Conservation (phyloP, 305 asterid genomes). For the Plantago rigida region DNA sequence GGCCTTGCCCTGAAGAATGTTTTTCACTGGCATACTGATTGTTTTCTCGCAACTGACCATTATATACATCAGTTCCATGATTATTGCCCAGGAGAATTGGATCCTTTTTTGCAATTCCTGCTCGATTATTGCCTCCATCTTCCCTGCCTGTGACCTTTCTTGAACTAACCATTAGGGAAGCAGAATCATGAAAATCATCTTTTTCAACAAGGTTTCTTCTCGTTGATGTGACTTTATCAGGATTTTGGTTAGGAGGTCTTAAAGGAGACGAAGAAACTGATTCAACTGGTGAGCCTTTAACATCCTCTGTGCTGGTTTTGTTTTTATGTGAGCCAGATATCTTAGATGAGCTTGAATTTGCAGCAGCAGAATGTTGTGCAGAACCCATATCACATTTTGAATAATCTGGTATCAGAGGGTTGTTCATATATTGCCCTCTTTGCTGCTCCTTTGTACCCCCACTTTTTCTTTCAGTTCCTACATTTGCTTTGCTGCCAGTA, state of each 20-base stretch:
- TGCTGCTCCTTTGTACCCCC: conserved; percentile 23
- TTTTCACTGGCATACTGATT: conserved; percentile 27
- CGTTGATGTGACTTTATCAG: conserved; percentile 39
- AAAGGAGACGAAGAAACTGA: conserved; percentile 96
- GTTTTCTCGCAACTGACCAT: conserved; percentile 23
- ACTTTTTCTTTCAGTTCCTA: conserved; percentile 35
- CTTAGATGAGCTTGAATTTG: conserved; percentile 93
- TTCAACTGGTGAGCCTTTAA: conserved; percentile 80
- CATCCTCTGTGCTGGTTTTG: conserved; percentile 50
- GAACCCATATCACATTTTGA: conserved; percentile 50
- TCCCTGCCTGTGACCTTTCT: conserved; percentile 47
- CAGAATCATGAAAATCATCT: conserved; percentile 45
- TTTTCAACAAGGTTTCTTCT: conserved; percentile 38
- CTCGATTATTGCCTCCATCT: conserved; percentile 35
- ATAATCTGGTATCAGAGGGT: conserved; percentile 27
- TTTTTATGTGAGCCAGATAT: conserved; percentile 73
- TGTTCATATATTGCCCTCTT: background rate
- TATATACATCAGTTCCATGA: conserved; percentile 27
- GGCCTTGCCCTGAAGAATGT: conserved; percentile 29
- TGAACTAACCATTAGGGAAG: conserved; percentile 36
- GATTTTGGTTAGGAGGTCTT: conserved; percentile 33
- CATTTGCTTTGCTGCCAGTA: conserved; percentile 32
- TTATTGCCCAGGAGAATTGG: conserved; percentile 31
- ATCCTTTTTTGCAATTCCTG: conserved; percentile 37
- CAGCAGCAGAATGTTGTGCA: conserved; percentile 56